phyloP scores from a whole-genome alignment of 2,329 filamentous ascomycete genomes.

The Pseudocercospora eumusae region DNA sequence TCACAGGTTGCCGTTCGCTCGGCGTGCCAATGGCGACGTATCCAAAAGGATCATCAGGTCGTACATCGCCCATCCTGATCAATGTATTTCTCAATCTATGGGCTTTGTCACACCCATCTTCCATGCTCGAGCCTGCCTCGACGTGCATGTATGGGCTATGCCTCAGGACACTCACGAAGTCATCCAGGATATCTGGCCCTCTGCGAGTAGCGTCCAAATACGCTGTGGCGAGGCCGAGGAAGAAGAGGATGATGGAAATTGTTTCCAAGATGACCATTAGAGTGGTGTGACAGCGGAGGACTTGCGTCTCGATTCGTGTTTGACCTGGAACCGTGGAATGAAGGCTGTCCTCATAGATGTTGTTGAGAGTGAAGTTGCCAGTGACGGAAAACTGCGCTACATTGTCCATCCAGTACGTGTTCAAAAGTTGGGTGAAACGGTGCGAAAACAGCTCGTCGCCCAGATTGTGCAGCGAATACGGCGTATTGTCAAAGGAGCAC shows the following conservation, averaged over 20 bases:
- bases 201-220: conserved; percentile 9
- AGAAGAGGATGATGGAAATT: conserved; percentile 10
- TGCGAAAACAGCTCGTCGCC: conserved; percentile 22
- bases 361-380: conserved; percentile 15
- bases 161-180: conserved; percentile 17
- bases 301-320: conserved; percentile 7
- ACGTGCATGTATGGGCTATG: conserved; percentile 16
- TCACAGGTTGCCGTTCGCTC: conserved; percentile 2
- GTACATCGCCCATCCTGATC: conserved; percentile 18
- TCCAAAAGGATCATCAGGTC: conserved; percentile 15
- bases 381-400: conserved; percentile 19
- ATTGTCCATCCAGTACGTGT: conserved; percentile 26
- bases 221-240: conserved; percentile 15
- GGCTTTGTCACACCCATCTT: conserved; percentile 15
- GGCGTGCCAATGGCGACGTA: conserved; percentile 9
- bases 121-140: conserved; percentile 8
- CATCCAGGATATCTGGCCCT: conserved; percentile 21
- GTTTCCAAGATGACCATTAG: conserved; percentile 11
- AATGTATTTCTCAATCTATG: conserved; percentile 11
- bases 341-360: conserved; percentile 9
- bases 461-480: conserved; percentile 9
- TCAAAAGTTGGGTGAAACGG: conserved; percentile 24
- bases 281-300: conserved; percentile 13
- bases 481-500: conserved; percentile 1
- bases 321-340: neutral